phyloP scores from a whole-genome alignment of 1,139 yeast species.

The Diutina rugosa region DNA sequence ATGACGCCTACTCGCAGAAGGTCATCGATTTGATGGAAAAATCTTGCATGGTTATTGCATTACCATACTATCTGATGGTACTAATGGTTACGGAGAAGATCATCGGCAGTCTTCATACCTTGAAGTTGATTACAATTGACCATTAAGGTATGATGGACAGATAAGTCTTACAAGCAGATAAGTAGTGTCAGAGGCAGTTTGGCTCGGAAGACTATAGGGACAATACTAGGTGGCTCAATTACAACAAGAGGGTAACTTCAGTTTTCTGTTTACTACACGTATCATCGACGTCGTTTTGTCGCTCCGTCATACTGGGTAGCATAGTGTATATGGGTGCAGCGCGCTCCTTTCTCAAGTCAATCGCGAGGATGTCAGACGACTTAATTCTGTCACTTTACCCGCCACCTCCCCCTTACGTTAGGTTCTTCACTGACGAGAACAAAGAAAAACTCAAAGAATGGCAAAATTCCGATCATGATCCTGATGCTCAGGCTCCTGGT shows the following conservation, averaged over 20 bases:
- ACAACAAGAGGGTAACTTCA: too few species aligned
- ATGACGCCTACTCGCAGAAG: neutral
- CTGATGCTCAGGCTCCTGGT: constrained; percentile 10
- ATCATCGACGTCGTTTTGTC: too few species aligned
- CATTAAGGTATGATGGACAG: too few species aligned
- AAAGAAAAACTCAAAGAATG: constrained; percentile 19
- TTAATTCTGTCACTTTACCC: constrained; percentile 63
- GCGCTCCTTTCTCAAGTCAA: neutral
- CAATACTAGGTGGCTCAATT: too few species aligned
- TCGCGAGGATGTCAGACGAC: constrained; percentile 14
- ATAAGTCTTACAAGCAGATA: too few species aligned
- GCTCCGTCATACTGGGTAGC: neutral
- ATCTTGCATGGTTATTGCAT: neutral
- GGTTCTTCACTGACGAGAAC: constrained; percentile 56
- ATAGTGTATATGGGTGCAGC: neutral
- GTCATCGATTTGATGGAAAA: neutral
- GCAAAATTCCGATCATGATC: constrained; percentile 6
- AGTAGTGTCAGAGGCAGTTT: too few species aligned
- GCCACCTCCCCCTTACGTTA: constrained; percentile 72
- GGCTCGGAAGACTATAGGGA: too few species aligned
- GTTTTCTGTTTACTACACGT: too few species aligned
- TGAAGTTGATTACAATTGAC: neutral
- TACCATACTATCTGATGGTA: neutral
- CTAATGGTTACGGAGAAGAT: neutral
- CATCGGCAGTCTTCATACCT: neutral